Conservation (phyloP, 1,284 basidiomycete species). For the Trichosporon coremiiforme region DNA sequence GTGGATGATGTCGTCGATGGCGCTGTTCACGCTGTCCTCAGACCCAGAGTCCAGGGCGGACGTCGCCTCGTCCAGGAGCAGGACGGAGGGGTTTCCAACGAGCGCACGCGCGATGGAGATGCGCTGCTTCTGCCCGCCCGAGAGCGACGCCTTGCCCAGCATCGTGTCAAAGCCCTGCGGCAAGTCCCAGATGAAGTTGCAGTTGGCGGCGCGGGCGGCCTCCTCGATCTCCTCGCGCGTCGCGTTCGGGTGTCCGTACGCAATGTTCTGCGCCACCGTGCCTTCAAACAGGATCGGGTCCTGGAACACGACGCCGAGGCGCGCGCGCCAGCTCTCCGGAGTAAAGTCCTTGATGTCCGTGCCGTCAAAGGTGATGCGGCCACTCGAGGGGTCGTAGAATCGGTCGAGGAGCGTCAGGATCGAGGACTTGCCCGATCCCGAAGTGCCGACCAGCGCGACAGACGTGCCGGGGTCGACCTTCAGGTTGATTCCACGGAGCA, state of each 20-base stretch:
- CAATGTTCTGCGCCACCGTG: conserved; percentile 90
- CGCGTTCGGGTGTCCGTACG: conserved; percentile 75
- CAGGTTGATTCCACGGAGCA: conserved; percentile 76
- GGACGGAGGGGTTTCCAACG: conserved; percentile 57
- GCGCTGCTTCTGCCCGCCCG: conserved; percentile 60
- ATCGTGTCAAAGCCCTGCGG: conserved; percentile 79
- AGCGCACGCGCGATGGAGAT: conserved; percentile 60
- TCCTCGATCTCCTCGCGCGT: conserved; percentile 81
- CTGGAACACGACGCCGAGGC: conserved; percentile 85
- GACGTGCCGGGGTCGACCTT: conserved; percentile 79
- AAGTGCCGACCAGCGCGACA: conserved; percentile 85
- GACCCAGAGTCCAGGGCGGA: conserved; percentile 80
- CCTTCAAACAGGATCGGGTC: conserved; percentile 65
- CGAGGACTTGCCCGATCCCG: conserved; percentile 89
- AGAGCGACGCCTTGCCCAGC: conserved; percentile 55
- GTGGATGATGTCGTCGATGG: conserved; percentile 81
- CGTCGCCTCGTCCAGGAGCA: conserved; percentile 61
- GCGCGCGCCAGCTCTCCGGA: conserved; percentile 77
- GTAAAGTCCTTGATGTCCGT: conserved; percentile 85
- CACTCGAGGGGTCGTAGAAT: conserved; percentile 87
- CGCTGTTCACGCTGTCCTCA: conserved; percentile 81
- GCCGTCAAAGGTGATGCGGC: conserved; percentile 80
- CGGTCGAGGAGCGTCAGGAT: conserved; percentile 83
- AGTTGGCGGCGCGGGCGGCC: conserved; percentile 87
- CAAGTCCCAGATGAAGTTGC: conserved; percentile 91